Conservation (phyloP, 108 stramenopile genomes). For the Pseudonitzschia delicatissima region DNA sequence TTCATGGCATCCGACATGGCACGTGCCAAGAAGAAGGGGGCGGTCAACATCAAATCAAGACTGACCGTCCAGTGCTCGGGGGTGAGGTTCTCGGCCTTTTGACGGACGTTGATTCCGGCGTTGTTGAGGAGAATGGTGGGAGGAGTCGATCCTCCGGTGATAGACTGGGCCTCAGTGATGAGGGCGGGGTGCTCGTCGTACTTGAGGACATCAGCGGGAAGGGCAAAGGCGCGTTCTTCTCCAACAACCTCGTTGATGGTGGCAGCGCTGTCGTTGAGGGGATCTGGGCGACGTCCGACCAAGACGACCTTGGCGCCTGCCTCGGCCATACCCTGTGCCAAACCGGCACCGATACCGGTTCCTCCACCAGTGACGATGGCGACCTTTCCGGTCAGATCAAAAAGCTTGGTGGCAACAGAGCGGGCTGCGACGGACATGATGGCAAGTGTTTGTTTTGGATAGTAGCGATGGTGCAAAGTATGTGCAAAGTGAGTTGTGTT, state of each 20-base stretch:
- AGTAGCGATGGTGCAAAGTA: no score
- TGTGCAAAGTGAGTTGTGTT: no score
- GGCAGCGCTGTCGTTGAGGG: not conserved
- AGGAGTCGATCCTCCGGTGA: constrained; percentile 6
- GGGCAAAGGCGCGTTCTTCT: constrained; percentile 1
- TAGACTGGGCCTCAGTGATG: not conserved
- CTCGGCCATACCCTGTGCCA: constrained; percentile 11
- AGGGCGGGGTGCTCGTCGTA: not conserved
- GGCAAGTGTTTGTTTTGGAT: no score
- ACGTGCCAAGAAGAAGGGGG: constrained; percentile 55
- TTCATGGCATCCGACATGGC: constrained; percentile 46
- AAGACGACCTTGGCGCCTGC: constrained; percentile 12
- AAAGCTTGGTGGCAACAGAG: constrained; percentile 21
- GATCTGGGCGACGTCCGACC: constrained; percentile 3
- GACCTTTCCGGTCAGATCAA: constrained; percentile 47
- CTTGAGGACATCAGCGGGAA: constrained; percentile 7
- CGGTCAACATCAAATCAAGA: constrained; percentile 67
- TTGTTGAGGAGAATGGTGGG: constrained; percentile 55
- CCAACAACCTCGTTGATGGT: constrained; percentile 8
- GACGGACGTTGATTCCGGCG: constrained; percentile 73
- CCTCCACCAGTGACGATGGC: constrained; percentile 65
- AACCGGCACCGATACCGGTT: constrained; percentile 51
- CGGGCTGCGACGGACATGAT: not conserved
- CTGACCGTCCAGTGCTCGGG: constrained; percentile 66
- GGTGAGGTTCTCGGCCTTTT: constrained; percentile 52